These are phyloP conservation scores for Trypanosoma theileri DNA, from an alignment of 208 protist genomes.

Conservation along the genomic window DNA sequence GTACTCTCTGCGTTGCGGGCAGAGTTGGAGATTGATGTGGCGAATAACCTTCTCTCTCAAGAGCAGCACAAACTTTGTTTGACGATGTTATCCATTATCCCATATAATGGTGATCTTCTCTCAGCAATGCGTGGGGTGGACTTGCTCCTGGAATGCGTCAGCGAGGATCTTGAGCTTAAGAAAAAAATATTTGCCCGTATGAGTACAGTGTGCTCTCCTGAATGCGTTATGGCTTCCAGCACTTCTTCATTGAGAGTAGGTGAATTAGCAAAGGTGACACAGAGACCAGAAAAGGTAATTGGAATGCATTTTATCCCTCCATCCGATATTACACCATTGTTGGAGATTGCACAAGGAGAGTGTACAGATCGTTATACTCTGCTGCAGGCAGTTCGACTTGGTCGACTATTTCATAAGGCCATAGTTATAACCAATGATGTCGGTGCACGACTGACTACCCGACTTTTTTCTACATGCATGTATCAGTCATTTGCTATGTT, in stretches of 20 bases:
- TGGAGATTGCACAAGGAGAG: conserved; percentile 62
- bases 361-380: conserved; percentile 55
- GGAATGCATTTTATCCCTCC: conserved; percentile 88
- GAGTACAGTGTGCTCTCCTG: conserved; percentile 59
- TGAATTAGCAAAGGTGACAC: conserved; percentile 60
- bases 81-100: conserved; percentile 31
- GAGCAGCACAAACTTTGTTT: conserved; percentile 32
- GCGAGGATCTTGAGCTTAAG: conserved; percentile 67
- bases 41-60: conserved; percentile 31
- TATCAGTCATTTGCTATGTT: conserved; percentile 86
- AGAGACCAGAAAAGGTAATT: conserved; percentile 53
- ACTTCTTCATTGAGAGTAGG: conserved; percentile 62
- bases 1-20: conserved; percentile 26
- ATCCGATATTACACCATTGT: conserved; percentile 74
- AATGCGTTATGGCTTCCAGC: conserved; percentile 73
- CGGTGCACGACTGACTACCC: conserved; percentile 68
- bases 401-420: conserved; percentile 66
- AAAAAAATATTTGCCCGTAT: conserved; percentile 70
- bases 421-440: conserved; percentile 67
- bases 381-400: conserved; percentile 42
- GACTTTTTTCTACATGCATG: conserved; percentile 63
- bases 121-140: conserved; percentile 45
- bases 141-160: conserved; percentile 75
- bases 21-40: conserved; percentile 36
- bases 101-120: conserved; percentile 34